A percentile compares a stretch with the other conserved stretches of the same genome.
Conservation (phyloP, 768 basidiomycete species). For the Pisolithus sp. region DNA sequence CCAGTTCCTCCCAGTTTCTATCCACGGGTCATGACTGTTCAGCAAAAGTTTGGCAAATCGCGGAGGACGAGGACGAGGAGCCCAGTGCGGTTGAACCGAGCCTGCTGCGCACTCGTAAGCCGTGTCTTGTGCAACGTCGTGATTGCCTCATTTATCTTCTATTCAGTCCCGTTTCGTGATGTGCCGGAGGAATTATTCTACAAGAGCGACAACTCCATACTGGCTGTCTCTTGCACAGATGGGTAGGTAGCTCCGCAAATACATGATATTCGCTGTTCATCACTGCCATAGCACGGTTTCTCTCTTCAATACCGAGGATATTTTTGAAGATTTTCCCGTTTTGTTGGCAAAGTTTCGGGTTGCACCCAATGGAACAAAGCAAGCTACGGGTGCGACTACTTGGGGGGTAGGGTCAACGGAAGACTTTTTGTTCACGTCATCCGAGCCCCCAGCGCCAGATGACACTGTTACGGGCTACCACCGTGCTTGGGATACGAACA, state of each 20-base stretch:
- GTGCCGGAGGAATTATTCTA: constrained; percentile 42
- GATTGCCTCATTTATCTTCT: not conserved
- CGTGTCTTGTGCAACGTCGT: not conserved
- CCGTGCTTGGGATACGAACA: constrained; percentile 40
- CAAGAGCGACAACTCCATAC: constrained; percentile 32
- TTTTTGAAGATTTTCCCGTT: constrained; percentile 14
- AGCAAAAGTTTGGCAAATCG: constrained; percentile 38
- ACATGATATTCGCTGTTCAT: not conserved
- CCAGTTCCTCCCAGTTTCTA: constrained; percentile 35
- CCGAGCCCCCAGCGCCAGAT: constrained; percentile 34
- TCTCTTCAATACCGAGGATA: constrained; percentile 15
- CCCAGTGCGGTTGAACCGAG: constrained; percentile 5
- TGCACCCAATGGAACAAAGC: constrained; percentile 14
- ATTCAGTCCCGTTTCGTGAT: constrained; percentile 18
- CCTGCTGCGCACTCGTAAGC: constrained; percentile 14
- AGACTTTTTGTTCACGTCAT: constrained; percentile 46
- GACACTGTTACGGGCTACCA: constrained; percentile 37
- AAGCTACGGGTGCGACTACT: constrained; percentile 38
- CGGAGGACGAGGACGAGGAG: constrained; percentile 10
- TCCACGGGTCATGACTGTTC: constrained; percentile 44
- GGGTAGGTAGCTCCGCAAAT: constrained; percentile 16
- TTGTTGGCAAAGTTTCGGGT: constrained; percentile 11
- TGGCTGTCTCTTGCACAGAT: constrained; percentile 32
- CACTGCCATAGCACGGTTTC: constrained; percentile 14
- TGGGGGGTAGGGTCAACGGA: constrained; percentile 46